Evolutionary conservation across 768 basidiomycete genomes (phyloP), one percentile per base, ranked within the genome.

Genomic region (Calocybe gangraenosa): DNA sequence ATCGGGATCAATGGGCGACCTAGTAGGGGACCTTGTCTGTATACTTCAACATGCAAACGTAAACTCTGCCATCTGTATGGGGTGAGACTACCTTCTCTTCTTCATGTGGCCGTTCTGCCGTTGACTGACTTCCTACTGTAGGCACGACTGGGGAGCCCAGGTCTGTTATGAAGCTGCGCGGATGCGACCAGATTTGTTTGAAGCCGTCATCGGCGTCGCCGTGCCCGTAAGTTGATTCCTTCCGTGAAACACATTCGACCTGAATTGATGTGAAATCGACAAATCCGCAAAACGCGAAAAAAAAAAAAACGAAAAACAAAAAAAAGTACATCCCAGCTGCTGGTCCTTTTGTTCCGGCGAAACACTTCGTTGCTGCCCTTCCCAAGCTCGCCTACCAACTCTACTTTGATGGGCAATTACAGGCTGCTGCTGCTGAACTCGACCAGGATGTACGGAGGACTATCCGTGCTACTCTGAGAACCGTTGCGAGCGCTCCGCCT

Each of bases 111-210:
- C 25, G 25, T 28, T 28, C 6, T 28, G 25, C 11, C 25, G 25
- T 6, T 28, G 11, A 6, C 25, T 5, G 25, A 28, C 5, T 11
- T 28, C 5, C 25, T 11, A 28, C 2, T 37, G 13, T 25, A 85
- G 84, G 10, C 87, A 89, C 54, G 87, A 89, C 49, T 89, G 87
- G 87, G 87, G 87, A 31, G 67, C 82, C 1, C 70, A 75, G 42
- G 47, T 78, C 2, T 87, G 86, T 50, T 83, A 80, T 53, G 82
- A 87, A 58, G 78, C 82, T 9, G 83, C 80, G 1, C 74, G 85
- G 13, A 69, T 74, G 65, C 67, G 83, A 14, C 87, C 85, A 0
- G 85, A 87, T 51, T 58, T 81, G 2, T 76, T 87, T 55, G 64
- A 60, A 0, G 82, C 67, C 2, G 75, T 87, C 13, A 60, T 83